phyloP scores from a whole-genome alignment of 2,329 filamentous ascomycete species.

The Podosphaera xanthii region DNA sequence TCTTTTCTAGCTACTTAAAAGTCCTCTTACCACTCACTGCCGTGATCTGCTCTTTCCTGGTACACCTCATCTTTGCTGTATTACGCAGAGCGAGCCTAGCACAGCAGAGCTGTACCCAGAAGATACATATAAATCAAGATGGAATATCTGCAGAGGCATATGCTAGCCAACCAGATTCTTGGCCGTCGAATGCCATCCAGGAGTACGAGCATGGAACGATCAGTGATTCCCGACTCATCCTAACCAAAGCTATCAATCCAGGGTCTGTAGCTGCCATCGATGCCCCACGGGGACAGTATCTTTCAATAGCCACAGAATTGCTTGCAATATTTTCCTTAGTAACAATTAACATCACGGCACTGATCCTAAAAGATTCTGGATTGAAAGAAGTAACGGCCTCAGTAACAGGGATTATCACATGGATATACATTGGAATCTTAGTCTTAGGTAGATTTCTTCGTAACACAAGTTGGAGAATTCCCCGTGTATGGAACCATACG shows the following conservation, averaged over 20 bases:
- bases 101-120: slow-evolving; percentile 15
- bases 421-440: slow-evolving; percentile 61
- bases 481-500: slow-evolving; percentile 80
- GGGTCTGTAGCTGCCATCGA: slow-evolving; percentile 49
- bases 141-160: neutral
- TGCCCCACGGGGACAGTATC: slow-evolving; percentile 48
- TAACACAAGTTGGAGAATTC: slow-evolving; percentile 41
- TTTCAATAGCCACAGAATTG: slow-evolving; percentile 51
- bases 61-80: slow-evolving; percentile 36
- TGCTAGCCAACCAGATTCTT: neutral
- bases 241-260: slow-evolving; percentile 36
- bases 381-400: slow-evolving; percentile 34
- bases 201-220: slow-evolving; percentile 35
- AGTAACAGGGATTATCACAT: slow-evolving; percentile 45
- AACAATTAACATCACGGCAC: slow-evolving; percentile 39
- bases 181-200: neutral
- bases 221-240: slow-evolving; percentile 29
- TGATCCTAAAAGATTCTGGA: slow-evolving; percentile 37
- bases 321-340: slow-evolving; percentile 51
- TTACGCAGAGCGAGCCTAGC: slow-evolving; percentile 25
- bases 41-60: slow-evolving; percentile 45
- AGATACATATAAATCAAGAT: neutral
- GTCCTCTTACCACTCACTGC: slow-evolving; percentile 55
- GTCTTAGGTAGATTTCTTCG: slow-evolving; percentile 48
- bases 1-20: slow-evolving; percentile 45